phyloP scores from a whole-genome alignment of 2,329 filamentous ascomycete species.

The Diaporthe amygdali region DNA sequence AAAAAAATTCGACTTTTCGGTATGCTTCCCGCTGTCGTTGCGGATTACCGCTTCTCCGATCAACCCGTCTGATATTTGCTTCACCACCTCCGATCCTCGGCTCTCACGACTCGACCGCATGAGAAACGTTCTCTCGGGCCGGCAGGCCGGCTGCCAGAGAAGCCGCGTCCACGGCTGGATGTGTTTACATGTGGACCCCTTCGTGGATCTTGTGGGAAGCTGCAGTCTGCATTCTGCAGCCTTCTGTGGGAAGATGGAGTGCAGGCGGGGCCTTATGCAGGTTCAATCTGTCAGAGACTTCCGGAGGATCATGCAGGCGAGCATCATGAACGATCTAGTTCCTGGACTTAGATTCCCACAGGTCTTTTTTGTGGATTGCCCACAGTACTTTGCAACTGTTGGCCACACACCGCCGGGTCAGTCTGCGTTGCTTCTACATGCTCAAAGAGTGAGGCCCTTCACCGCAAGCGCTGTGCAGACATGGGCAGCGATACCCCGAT shows the following conservation, averaged over 20 bases:
- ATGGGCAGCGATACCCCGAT: not conserved
- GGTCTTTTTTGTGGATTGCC: not conserved
- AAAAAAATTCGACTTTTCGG: not conserved
- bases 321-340: constrained; percentile 9
- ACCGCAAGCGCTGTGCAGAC: not conserved
- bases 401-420: not conserved
- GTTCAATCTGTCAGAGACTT: constrained; percentile 8
- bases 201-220: not conserved
- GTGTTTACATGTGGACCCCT: not conserved
- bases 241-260: not conserved
- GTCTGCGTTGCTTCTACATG: not conserved
- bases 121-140: not conserved
- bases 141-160: constrained; percentile 5
- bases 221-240: constrained; percentile 1
- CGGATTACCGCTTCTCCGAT: not conserved
- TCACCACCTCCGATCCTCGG: constrained; percentile 4
- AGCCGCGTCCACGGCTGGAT: not conserved
- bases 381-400: not conserved
- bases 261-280: not conserved
- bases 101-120: not conserved
- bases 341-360: not conserved
- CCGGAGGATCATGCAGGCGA: constrained; percentile 15
- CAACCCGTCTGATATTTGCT: not conserved
- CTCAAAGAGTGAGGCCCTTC: not conserved
- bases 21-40: not conserved